These are phyloP conservation scores for Beta macrorhiza DNA, from an alignment of 179 eudicot species.

Conservation along the genomic window DNA sequence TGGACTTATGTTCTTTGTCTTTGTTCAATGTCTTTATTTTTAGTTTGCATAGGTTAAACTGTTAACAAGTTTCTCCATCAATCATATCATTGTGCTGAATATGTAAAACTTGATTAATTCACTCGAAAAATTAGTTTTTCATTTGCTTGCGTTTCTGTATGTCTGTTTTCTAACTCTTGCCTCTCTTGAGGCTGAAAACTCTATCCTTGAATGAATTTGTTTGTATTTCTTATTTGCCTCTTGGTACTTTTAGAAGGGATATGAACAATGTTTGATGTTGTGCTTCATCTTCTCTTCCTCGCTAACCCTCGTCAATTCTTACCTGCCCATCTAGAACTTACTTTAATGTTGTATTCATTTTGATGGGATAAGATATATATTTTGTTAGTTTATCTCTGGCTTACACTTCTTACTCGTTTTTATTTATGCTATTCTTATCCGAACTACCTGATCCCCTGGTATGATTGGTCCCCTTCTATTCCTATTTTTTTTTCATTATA, in stretches of 20 bases:
- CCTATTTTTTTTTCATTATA: too few relatives aligned
- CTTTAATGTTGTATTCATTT: too few relatives aligned
- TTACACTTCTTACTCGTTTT: too few relatives aligned
- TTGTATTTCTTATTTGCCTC: too few relatives aligned
- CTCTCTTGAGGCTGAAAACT: background rate
- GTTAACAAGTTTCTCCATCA: background rate
- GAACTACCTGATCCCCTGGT: too few relatives aligned
- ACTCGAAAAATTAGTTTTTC: background rate
- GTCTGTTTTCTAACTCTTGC: background rate
- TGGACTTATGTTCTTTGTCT: conserved; percentile 16
- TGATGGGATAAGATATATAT: too few relatives aligned
- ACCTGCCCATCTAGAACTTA: too few relatives aligned
- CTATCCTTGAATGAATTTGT: background rate
- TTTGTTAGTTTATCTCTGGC: too few relatives aligned
- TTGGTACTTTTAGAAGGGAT: background rate
- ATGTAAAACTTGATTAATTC: background rate
- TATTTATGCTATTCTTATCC: too few relatives aligned
- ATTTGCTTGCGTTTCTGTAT: background rate
- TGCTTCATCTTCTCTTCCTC: too few relatives aligned
- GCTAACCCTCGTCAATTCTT: too few relatives aligned
- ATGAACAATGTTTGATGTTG: background rate
- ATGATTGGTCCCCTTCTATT: too few relatives aligned
- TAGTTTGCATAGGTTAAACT: background rate
- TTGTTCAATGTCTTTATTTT: background rate
- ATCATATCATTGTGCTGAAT: background rate